Base-by-base conservation (phyloP, 306 rosid genomes). In the Trifolium fragiferum region DNA sequence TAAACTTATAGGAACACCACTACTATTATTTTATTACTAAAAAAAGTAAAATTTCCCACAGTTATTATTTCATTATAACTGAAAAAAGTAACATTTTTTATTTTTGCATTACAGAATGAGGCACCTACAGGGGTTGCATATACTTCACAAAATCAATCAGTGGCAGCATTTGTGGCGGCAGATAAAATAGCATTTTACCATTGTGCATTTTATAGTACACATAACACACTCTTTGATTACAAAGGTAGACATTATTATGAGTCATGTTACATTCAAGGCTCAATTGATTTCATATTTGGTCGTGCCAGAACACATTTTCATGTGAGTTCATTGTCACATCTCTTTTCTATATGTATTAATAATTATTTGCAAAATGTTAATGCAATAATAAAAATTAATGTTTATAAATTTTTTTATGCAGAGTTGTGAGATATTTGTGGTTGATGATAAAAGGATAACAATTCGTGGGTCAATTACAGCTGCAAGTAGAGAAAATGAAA, bases 141-240 rank as follows among this genome's bases (percentile, higher is more conserved):
- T 73, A 92, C 99, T 11, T 94, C 99, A 0, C 99, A 94, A 76
- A 94, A 94, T 55, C 99, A 94, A 80, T 94, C 97, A 0, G 99
- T 92, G 81, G 99, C 97, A 14, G 96, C 87, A 74, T 87, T 86
- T 76, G 97, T 91, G 21, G 96, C 75, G 0, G 97, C 90, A 60
- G 97, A 94, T 59, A 84, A 69, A 72, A 83, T 74, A 2, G 96
- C 96, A 58, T 94, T 94, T 73, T 94, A 94, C 81, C 97, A 90
- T 4, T 94, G 99, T 16, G 93, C 82, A 68, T 92, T 94, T 78
- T 92, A 77, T 55, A 94, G 99, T 62, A 92, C 99, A 18, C 99
- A 94, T 64, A 92, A 94, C 78, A 94, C 99, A 33, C 89, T 92
- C 46, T 94, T 90, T 16, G 99, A 94, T 80, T 82, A 86, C 76